Conservation (phyloP, 768 basidiomycete genomes). For the Pulveroboletus sp. region DNA sequence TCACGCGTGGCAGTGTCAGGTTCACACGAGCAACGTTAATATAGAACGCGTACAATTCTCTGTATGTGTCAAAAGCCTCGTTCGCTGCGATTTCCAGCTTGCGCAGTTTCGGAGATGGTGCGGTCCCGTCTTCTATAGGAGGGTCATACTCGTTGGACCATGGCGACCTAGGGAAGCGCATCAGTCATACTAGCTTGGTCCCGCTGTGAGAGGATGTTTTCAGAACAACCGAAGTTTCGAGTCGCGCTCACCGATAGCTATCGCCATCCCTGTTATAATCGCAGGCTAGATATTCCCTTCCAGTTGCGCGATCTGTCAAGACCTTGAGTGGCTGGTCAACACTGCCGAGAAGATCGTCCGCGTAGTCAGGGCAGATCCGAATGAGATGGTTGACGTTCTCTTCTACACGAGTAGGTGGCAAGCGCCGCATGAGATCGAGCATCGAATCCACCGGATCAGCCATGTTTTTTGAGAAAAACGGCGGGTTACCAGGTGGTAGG, state of each 20-base stretch:
- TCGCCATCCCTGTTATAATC: constrained; percentile 93
- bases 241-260: constrained; percentile 60
- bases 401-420: constrained; percentile 88
- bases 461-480: constrained; percentile 39
- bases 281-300: constrained; percentile 88
- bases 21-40: not conserved
- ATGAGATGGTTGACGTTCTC: constrained; percentile 83
- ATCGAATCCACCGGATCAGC: constrained; percentile 83
- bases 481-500: constrained; percentile 1
- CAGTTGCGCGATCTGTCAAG: constrained; percentile 72
- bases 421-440: constrained; percentile 91
- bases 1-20: constrained; percentile 3
- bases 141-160: constrained; percentile 98
- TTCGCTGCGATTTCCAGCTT: constrained; percentile 92
- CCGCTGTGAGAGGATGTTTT: not conserved
- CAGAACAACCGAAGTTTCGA: not conserved
- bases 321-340: constrained; percentile 93
- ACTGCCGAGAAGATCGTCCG: constrained; percentile 90
- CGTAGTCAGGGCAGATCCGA: constrained; percentile 83
- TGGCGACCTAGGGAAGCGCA: constrained; percentile 64
- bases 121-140: constrained; percentile 82
- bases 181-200: constrained; percentile 9
- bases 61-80: constrained; percentile 95
- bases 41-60: constrained; percentile 70
- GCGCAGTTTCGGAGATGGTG: constrained; percentile 78